Percentiles rank a stretch among this genome's conserved stretches.
phyloP scores from a whole-genome alignment of 1,284 basidiomycete species.

The Cryptococcus sp. region DNA sequence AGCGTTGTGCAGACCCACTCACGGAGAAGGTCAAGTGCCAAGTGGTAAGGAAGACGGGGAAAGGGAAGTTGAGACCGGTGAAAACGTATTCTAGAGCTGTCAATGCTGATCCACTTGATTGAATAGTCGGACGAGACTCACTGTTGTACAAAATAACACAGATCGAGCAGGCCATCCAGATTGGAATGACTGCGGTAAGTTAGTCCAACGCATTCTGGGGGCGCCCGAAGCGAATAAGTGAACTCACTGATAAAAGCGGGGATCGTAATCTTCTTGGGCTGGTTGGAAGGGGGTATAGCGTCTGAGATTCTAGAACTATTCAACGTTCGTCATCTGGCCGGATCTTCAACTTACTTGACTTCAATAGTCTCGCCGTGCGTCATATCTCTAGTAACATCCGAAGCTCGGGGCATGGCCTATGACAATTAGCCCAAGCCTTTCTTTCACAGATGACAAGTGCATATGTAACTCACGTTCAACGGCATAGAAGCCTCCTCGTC shows the following conservation, averaged over 20 bases:
- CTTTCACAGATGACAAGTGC: background rate
- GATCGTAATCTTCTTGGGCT: constrained; percentile 47
- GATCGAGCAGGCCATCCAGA: constrained; percentile 77
- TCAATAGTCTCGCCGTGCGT: constrained; percentile 34
- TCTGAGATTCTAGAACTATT: constrained; percentile 5
- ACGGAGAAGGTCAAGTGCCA: constrained; percentile 81
- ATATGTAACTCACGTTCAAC: constrained; percentile 20
- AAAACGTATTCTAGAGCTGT: constrained; percentile 63
- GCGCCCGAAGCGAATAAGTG: background rate
- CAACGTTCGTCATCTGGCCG: too few species aligned
- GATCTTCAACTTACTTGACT: constrained; percentile 29
- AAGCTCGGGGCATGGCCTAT: constrained; percentile 39
- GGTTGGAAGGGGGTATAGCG: constrained; percentile 9
- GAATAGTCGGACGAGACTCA: constrained; percentile 11
- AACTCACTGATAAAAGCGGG: constrained; percentile 45
- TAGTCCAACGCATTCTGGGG: background rate
- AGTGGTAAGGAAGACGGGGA: constrained; percentile 80
- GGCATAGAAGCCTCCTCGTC: constrained; percentile 35
- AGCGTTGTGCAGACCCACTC: constrained; percentile 34
- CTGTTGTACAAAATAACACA: constrained; percentile 95
- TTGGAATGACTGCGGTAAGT: constrained; percentile 40
- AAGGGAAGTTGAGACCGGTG: constrained; percentile 74
- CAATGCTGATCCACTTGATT: too few species aligned
- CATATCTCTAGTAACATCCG: constrained; percentile 32
- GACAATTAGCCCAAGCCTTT: too few species aligned